Evolutionary conservation across 192 early-diverging fungal species (phyloP).

Genomic region (Backusella australiensis): DNA sequence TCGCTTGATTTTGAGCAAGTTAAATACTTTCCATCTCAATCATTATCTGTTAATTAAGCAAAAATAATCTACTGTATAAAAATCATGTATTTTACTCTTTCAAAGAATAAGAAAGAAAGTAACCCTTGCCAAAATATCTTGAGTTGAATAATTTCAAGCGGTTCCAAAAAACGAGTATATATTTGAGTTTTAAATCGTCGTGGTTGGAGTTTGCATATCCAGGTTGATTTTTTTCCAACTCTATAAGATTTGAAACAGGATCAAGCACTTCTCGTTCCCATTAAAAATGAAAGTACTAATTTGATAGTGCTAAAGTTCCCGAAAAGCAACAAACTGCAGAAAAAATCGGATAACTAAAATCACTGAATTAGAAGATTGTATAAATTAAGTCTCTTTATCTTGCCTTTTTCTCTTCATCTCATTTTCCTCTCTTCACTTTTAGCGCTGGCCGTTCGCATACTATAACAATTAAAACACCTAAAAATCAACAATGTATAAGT

Average conservation of each 20-base stretch:
- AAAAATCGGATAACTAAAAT: neutral
- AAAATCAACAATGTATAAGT: neutral
- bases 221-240: neutral
- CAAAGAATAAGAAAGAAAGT: neutral
- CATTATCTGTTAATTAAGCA: neutral
- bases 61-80: neutral
- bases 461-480: neutral
- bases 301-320: neutral
- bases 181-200: neutral
- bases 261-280: neutral
- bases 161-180: neutral
- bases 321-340: neutral
- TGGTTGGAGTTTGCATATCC: neutral
- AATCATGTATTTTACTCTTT: neutral
- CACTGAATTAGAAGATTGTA: neutral
- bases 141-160: neutral
- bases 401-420: neutral
- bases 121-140: neutral
- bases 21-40: neutral
- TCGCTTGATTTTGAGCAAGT: neutral
- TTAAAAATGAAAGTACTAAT: neutral
- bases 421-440: neutral
- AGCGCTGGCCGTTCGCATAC: neutral
- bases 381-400: neutral
- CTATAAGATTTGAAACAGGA: slow-evolving; percentile 2